Evolutionary conservation across 2,329 filamentous ascomycete genomes (phyloP), one percentile per base, ranked within the genome.

Genomic region (Calonectria crousiana): DNA sequence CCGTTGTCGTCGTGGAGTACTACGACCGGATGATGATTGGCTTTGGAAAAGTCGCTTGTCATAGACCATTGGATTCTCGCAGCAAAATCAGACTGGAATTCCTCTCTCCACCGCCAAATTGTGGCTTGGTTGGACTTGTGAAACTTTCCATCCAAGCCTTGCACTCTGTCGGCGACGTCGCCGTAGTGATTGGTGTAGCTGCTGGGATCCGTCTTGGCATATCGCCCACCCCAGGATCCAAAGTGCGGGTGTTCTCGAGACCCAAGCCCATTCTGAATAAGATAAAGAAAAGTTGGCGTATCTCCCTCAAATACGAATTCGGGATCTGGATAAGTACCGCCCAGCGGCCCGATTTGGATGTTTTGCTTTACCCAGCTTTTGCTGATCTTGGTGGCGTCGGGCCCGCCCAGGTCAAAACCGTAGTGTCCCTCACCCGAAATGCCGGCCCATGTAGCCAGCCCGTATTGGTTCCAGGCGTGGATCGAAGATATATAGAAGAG

Each of bases 391-490:
- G 83, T 82, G 36, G 82, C 81, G 69, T 91, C 87, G 0, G 89
- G 87, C n/a, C 74, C 74, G 1, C 72, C 74, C 28, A 72, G 51
- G 32, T 76, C 74, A 13, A 62, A 62, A 23, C 56, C 56, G 26
- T 62, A 62, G 34, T 62, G 34, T 6, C n/a, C 34, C 23, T 62
- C 56, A 71, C 89, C 86, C 26, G 79, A 88, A 38, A 92, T 92
- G 1, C 90, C 90, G 1, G 83, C 85, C 90, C 90, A 92, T 0
- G 89, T 82, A 0, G 90, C 90, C 38, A 86, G 76, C 1, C 84
- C 85, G 74, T 92, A 92, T 67, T 88, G 84, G 76, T 88, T 89
- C 86, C 87, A 92, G 11, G 85, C 89, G 77, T 92, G 90, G 2
- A 91, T 80, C 0, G 88, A 89, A 11, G 82, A 84, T 67, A 92